Evolutionary conservation across 495 filamentous ascomycete genomes (phyloP).

Genomic region (Aspergillus incahuasiensis): DNA sequence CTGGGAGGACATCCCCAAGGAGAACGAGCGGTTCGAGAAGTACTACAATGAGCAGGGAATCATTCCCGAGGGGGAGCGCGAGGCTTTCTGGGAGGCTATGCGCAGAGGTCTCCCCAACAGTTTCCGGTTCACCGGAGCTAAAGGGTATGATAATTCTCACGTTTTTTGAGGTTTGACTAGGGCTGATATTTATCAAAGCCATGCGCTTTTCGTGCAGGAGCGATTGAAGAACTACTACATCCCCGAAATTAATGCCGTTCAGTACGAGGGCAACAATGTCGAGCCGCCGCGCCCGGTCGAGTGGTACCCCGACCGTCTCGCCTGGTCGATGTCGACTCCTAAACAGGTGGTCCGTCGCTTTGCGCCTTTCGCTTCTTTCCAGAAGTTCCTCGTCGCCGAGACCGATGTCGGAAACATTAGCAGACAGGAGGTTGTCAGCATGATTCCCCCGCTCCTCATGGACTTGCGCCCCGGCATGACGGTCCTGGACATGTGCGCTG

Average conservation of each 20-base stretch:
- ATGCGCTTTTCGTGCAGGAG: conserved; percentile 82
- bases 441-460: conserved; percentile 95
- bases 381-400: conserved; percentile 97
- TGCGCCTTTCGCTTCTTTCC: conserved; percentile 87
- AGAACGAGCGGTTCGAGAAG: conserved; percentile 71
- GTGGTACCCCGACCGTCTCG: conserved; percentile 91
- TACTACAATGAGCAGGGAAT: conserved; percentile 78
- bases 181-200: conserved; percentile 37
- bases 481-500: conserved; percentile 92
- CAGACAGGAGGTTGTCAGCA: conserved; percentile 93
- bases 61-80: conserved; percentile 65
- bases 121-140: conserved; percentile 92
- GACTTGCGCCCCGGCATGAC: conserved; percentile 86
- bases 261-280: conserved; percentile 73
- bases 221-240: conserved; percentile 82
- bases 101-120: conserved; percentile 85
- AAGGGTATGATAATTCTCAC: conserved; percentile 51
- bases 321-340: conserved; percentile 93
- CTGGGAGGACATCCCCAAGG: conserved; percentile 58
- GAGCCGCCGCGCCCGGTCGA: conserved; percentile 72
- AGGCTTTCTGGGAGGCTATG: conserved; percentile 76
- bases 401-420: conserved; percentile 96
- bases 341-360: conserved; percentile 90
- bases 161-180: background rate
- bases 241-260: conserved; percentile 78